Conservation (phyloP, 1,139 yeast species). For the Blastobotrys proliferans region DNA sequence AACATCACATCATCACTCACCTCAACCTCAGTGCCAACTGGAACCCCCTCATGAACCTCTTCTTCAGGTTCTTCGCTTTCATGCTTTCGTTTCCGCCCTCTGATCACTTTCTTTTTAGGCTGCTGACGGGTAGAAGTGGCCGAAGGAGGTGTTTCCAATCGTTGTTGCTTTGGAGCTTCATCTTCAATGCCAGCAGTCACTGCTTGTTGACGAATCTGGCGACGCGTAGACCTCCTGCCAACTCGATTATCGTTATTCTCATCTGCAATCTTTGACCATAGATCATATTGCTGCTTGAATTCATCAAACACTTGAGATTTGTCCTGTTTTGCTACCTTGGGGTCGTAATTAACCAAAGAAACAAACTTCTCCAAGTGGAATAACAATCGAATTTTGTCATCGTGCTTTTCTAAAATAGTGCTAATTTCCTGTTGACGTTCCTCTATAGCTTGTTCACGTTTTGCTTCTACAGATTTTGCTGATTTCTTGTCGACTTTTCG, state of each 20-base stretch:
- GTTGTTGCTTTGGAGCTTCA: conserved; percentile 14
- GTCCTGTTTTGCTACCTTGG: conserved; percentile 46
- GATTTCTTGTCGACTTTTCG: conserved; percentile 12
- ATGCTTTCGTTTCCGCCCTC: conserved; percentile 7
- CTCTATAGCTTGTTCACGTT: conserved; percentile 12
- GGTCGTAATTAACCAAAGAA: conserved; percentile 59
- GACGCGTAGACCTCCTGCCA: conserved; percentile 26
- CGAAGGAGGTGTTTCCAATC: neutral
- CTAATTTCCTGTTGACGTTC: conserved; percentile 18
- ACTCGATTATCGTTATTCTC: conserved; percentile 22
- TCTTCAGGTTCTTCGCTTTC: conserved; percentile 9
- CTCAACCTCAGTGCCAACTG: conserved; percentile 9
- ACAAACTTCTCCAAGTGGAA: conserved; percentile 58
- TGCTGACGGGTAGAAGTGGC: neutral
- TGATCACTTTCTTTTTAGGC: too few species aligned
- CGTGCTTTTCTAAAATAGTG: conserved; percentile 44
- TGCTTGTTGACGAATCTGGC: conserved; percentile 28
- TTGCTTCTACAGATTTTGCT: neutral
- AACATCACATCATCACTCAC: conserved; percentile 6
- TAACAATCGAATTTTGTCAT: conserved; percentile 44
- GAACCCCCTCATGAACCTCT: neutral
- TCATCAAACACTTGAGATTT: conserved; percentile 37
- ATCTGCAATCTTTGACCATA: conserved; percentile 37
- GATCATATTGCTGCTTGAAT: conserved; percentile 33
- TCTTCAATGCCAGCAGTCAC: conserved; percentile 17